Conservation (phyloP, 108 stramenopile species). For the Fistulifera solaris region DNA sequence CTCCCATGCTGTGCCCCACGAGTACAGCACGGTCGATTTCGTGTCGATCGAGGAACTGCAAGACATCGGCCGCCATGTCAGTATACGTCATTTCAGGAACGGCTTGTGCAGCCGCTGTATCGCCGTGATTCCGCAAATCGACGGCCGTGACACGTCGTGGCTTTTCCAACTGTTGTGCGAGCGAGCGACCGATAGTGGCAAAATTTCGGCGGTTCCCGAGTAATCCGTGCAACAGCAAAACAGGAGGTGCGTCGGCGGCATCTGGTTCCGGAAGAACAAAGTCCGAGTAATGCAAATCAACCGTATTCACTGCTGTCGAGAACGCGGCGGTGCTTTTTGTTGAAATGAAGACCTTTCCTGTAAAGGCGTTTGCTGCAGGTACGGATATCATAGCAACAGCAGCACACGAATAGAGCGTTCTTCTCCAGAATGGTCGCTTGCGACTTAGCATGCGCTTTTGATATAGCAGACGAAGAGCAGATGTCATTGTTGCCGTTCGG, state of each 20-base stretch:
- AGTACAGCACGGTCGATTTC: conserved; percentile 49
- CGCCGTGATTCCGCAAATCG: conserved; percentile 93
- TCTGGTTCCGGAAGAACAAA: no score
- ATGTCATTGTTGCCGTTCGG: no score
- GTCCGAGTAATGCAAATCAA: no score
- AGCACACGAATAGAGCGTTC: no score
- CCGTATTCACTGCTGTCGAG: no score
- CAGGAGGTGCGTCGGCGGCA: conserved; percentile 22
- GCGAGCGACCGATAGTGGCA: conserved; percentile 61
- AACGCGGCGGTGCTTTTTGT: no score
- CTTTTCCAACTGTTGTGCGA: conserved; percentile 53
- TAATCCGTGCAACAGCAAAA: conserved; percentile 88
- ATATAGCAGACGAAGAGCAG: no score
- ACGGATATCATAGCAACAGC: no score
- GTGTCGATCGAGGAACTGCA: conserved; percentile 53
- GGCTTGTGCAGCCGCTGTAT: conserved; percentile 2
- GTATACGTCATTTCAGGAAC: conserved; percentile 62
- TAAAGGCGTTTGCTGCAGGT: no score
- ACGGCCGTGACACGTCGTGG: conserved; percentile 54
- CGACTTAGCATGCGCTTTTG: no score
- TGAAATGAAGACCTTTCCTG: no score
- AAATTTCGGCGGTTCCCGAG: conserved; percentile 92
- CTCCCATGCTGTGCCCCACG: conserved; percentile 92
- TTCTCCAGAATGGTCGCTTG: no score
- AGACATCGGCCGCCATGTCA: conserved; percentile 84